phyloP scores from a whole-genome alignment of 139 green algal genomes.

The Gonium pectorale region DNA sequence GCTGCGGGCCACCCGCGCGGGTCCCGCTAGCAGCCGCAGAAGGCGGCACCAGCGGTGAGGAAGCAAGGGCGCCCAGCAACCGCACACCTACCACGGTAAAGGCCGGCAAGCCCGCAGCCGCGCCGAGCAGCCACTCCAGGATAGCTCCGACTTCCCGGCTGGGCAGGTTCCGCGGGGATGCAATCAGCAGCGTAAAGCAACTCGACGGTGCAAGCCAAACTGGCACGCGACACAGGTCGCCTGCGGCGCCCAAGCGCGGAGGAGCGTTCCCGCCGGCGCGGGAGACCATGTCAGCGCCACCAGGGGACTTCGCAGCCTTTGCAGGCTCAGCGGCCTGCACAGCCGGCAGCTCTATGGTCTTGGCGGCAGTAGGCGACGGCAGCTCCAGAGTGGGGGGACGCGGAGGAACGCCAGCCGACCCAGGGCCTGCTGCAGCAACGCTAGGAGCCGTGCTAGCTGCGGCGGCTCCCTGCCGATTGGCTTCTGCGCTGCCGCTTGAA shows the following conservation, averaged over 20 bases:
- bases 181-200: slow-evolving; percentile 23
- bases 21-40: not conserved
- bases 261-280: not conserved
- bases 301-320: not conserved
- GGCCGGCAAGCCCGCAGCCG: not conserved
- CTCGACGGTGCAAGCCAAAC: slow-evolving; percentile 1
- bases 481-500: not conserved
- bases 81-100: not conserved
- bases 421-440: not conserved
- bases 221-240: slow-evolving; percentile 18
- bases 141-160: not conserved
- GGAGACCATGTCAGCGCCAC: not conserved
- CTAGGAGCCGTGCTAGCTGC: not conserved
- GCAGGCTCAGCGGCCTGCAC: no score
- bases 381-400: not conserved
- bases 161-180: slow-evolving; percentile 4
- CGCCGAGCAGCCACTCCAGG: slow-evolving; percentile 20
- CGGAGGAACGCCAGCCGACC: no score
- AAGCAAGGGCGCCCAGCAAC: not conserved
- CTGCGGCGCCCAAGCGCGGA: no score
- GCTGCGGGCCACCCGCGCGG: no score
- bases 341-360: no score
- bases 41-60: slow-evolving; percentile 3
- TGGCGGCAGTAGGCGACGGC: not conserved
- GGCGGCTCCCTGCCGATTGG: not conserved